Evolutionary conservation across 805 yeast species (phyloP).

Genomic region (Zygosaccharomyces rouxii): DNA sequence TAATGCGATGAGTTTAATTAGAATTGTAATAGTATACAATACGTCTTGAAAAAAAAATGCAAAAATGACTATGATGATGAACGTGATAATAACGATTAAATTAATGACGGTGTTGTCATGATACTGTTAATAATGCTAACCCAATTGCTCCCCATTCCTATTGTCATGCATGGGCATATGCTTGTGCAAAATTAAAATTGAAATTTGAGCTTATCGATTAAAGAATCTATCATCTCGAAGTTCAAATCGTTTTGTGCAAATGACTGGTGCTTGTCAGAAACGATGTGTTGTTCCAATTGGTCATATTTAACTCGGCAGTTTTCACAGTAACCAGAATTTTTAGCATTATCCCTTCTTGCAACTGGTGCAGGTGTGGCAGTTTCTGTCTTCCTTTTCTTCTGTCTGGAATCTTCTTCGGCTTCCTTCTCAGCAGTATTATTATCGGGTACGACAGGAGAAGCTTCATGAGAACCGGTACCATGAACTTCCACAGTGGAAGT

Average conservation of each 20-base stretch:
- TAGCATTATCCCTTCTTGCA: slow-evolving; percentile 22
- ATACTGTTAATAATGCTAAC: slow-evolving; percentile 2
- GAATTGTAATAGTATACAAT: not conserved
- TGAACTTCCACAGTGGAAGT: slow-evolving; percentile 12
- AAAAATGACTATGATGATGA: slow-evolving; percentile 1
- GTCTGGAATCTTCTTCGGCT: slow-evolving; percentile 1
- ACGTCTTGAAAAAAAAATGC: not conserved
- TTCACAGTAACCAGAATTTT: slow-evolving; percentile 79
- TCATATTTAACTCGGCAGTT: slow-evolving; percentile 85
- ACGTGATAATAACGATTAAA: not conserved
- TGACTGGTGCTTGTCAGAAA: slow-evolving; percentile 62
- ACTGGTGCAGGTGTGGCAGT: slow-evolving; percentile 10
- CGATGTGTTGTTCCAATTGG: slow-evolving; percentile 70
- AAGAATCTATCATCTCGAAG: slow-evolving; percentile 70
- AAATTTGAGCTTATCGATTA: slow-evolving; percentile 46
- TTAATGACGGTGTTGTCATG: not conserved
- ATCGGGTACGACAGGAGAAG: not conserved
- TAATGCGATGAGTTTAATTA: not conserved
- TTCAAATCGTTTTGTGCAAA: slow-evolving; percentile 72
- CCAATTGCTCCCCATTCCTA: not conserved
- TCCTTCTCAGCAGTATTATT: slow-evolving; percentile 8
- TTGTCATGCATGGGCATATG: not conserved
- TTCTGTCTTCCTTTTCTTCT: slow-evolving; percentile 11
- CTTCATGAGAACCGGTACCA: not conserved
- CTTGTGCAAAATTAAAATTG: slow-evolving; percentile 19